phyloP scores from a whole-genome alignment of 2,329 filamentous ascomycete species.

The Cladobotryum mycophilum region DNA sequence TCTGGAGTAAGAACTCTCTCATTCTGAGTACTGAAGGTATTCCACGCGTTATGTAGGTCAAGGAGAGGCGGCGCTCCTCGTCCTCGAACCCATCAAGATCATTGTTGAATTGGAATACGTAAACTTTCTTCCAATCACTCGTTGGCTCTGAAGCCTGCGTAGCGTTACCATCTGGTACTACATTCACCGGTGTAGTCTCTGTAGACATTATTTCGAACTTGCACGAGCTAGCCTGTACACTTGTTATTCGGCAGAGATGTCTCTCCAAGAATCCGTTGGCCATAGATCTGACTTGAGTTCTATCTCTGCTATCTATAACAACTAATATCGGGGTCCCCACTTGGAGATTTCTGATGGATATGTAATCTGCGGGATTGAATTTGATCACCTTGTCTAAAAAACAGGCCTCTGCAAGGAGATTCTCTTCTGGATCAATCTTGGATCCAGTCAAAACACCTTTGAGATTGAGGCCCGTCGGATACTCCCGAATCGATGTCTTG shows the following conservation, averaged over 20 bases:
- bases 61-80: slow-evolving; percentile 9
- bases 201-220: slow-evolving; percentile 2
- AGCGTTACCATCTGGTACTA: neutral
- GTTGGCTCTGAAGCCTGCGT: slow-evolving; percentile 6
- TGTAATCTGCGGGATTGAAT: neutral
- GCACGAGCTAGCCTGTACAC: neutral
- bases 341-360: neutral
- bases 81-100: slow-evolving; percentile 19
- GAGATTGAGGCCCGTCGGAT: slow-evolving; percentile 38
- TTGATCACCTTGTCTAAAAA: slow-evolving; percentile 2
- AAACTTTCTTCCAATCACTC: slow-evolving; percentile 13
- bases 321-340: slow-evolving; percentile 2
- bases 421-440: neutral
- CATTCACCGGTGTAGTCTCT: neutral
- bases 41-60: slow-evolving; percentile 46
- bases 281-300: neutral
- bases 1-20: slow-evolving; percentile 38
- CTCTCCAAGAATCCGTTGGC: slow-evolving; percentile 3
- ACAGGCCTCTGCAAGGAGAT: slow-evolving; percentile 1
- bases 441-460: slow-evolving; percentile 20
- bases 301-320: neutral
- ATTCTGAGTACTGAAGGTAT: slow-evolving; percentile 58
- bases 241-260: slow-evolving; percentile 4
- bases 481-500: slow-evolving; percentile 33
- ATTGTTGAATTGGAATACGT: slow-evolving; percentile 19